Evolutionary conservation across 768 basidiomycete species (phyloP).

Genomic region (Cyathus striatus): DNA sequence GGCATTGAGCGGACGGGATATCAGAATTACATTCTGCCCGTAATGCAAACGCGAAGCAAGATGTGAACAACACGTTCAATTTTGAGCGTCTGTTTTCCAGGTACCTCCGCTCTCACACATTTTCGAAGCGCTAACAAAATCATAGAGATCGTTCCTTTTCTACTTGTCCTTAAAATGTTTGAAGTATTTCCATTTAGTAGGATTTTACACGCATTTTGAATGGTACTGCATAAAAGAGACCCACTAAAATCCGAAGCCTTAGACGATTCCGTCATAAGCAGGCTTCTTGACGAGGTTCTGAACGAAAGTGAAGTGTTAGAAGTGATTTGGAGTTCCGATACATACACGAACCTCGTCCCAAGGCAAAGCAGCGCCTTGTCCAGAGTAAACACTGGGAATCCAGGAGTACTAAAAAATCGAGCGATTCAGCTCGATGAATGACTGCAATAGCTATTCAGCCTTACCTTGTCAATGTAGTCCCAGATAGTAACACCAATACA

Average conservation of each 20-base stretch:
- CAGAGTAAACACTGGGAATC: conserved; percentile 31
- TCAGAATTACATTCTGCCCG: conserved; percentile 11
- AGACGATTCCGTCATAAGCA: conserved; percentile 41
- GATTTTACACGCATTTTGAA: no score
- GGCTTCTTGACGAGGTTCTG: conserved; percentile 38
- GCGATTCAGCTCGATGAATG: background rate
- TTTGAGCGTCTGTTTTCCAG: no score
- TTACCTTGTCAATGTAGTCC: conserved; percentile 38
- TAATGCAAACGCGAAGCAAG: no score
- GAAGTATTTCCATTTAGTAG: no score
- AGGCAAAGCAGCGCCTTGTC: conserved; percentile 32
- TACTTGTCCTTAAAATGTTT: no score
- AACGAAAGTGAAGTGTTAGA: background rate
- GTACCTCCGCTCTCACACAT: no score
- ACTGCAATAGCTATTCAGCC: background rate
- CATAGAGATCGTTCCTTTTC: no score
- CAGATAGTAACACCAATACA: conserved; percentile 44
- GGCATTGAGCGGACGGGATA: conserved; percentile 13
- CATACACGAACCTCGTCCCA: conserved; percentile 32
- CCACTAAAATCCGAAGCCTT: no score
- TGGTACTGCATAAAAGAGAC: no score
- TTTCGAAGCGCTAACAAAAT: no score
- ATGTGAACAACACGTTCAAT: no score
- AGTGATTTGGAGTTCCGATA: no score
- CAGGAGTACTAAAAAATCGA: conserved; percentile 26